Conservation (phyloP, 768 basidiomycete species). For the Fomitopsis pulvina region DNA sequence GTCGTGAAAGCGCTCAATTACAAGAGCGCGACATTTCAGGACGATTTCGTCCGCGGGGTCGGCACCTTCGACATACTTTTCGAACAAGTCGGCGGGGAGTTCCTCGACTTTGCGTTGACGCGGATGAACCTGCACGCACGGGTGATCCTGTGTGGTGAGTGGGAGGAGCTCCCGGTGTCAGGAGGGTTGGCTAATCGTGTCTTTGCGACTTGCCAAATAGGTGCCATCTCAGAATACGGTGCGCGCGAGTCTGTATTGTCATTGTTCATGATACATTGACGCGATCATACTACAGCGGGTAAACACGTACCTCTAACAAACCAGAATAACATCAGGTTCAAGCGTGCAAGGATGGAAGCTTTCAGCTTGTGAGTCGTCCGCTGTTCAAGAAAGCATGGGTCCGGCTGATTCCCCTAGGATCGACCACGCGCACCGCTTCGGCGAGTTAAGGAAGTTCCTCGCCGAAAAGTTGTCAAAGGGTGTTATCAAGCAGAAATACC, state of each 20-base stretch:
- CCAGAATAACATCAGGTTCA: conserved; percentile 30
- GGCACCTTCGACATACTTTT: conserved; percentile 80
- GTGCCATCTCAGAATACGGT: conserved; percentile 85
- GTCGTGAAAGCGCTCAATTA: conserved; percentile 84
- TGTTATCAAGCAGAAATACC: conserved; percentile 73
- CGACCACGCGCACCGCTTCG: conserved; percentile 63
- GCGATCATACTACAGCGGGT: background rate
- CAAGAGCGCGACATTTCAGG: conserved; percentile 65
- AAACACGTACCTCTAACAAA: background rate
- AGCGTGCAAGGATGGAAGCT: conserved; percentile 75
- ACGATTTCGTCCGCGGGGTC: conserved; percentile 62
- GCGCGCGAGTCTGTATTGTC: conserved; percentile 22
- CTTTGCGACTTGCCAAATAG: conserved; percentile 26
- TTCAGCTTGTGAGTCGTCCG: conserved; percentile 62
- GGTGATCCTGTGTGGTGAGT: conserved; percentile 74
- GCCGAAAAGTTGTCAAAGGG: conserved; percentile 56
- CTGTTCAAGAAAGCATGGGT: background rate
- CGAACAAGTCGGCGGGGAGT: conserved; percentile 79
- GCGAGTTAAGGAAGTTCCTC: conserved; percentile 51
- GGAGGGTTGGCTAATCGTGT: background rate
- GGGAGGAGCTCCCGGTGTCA: background rate
- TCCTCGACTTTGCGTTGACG: conserved; percentile 71
- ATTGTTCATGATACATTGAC: background rate
- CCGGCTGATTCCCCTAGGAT: conserved; percentile 38
- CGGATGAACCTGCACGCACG: conserved; percentile 73